These are phyloP conservation scores for Hanseniaspora guilliermondii DNA, from an alignment of 805 yeast species.

Conservation along the genomic window DNA sequence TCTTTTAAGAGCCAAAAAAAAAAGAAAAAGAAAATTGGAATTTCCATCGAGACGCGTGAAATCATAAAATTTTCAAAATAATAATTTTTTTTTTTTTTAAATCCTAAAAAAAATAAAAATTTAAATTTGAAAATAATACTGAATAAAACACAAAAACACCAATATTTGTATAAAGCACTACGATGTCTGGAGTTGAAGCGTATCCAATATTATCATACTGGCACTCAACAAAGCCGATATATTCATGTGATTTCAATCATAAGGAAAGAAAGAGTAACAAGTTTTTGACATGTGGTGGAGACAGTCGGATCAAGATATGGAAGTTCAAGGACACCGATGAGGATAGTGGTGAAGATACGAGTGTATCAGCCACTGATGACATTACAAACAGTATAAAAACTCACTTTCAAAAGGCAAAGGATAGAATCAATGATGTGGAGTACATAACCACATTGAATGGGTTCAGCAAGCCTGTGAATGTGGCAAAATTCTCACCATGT, in stretches of 20 bases:
- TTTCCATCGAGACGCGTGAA: not conserved
- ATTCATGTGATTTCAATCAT: conserved; percentile 50
- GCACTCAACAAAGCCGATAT: conserved; percentile 60
- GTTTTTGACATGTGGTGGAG: conserved; percentile 89
- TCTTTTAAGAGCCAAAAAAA: too few relatives aligned
- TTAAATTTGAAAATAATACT: not conserved
- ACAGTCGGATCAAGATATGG: conserved; percentile 70
- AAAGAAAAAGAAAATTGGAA: not conserved
- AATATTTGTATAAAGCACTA: too few relatives aligned
- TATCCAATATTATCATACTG: conserved; percentile 20
- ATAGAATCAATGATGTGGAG: conserved; percentile 39
- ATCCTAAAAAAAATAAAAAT: not conserved
- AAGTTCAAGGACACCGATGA: conserved; percentile 17
- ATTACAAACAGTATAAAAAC: conserved; percentile 26
- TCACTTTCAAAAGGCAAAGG: conserved; percentile 19
- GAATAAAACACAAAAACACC: too few relatives aligned
- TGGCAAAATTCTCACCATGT: conserved; percentile 51
- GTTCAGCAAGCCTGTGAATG: conserved; percentile 92
- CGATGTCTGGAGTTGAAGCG: conserved; percentile 11
- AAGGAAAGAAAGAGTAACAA: conserved; percentile 32
- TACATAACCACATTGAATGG: conserved; percentile 71
- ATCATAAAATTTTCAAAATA: not conserved
- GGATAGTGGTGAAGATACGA: not conserved
- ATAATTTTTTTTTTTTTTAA: not conserved
- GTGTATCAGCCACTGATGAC: not conserved